Percentiles rank a stretch among this genome's conserved stretches.
These are phyloP conservation scores for Metschnikowia similis DNA, from an alignment of 805 yeast genomes.

Conservation along the genomic window DNA sequence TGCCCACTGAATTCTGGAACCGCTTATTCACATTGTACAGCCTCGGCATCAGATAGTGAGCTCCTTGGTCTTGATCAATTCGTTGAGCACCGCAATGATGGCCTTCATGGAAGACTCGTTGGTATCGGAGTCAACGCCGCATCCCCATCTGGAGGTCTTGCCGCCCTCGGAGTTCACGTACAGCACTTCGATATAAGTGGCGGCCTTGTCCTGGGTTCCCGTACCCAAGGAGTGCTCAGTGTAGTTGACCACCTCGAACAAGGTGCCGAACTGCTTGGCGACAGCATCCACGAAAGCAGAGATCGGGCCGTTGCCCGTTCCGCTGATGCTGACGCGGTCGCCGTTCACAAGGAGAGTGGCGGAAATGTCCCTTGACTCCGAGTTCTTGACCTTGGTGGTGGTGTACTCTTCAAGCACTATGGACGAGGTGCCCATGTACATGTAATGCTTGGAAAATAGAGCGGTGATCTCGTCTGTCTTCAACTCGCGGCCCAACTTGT, in stretches of 20 bases:
- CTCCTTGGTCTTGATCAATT: conserved; percentile 25
- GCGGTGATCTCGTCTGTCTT: conserved; percentile 60
- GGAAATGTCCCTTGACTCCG: conserved; percentile 21
- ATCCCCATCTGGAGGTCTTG: conserved; percentile 38
- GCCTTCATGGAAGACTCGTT: conserved; percentile 38
- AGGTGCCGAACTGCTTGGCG: conserved; percentile 46
- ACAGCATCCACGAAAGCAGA: conserved; percentile 69
- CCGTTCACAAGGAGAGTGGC: conserved; percentile 18
- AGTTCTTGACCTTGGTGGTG: conserved; percentile 18
- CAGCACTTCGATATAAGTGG: conserved; percentile 61
- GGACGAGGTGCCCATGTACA: conserved; percentile 23
- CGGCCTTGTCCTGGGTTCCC: conserved; percentile 70
- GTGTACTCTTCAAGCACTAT: conserved; percentile 22
- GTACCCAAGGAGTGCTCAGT: conserved; percentile 71
- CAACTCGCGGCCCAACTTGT: conserved; percentile 62
- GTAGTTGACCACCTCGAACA: conserved; percentile 61
- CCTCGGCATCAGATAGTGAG: conserved; percentile 13
- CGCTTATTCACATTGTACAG: no score
- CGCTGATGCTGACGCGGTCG: conserved; percentile 37
- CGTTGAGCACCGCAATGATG: conserved; percentile 23
- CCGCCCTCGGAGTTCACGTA: conserved; percentile 31
- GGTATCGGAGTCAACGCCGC: conserved; percentile 42
- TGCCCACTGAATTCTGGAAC: no score
- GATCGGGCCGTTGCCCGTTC: conserved; percentile 76
- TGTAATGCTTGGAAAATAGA: conserved; percentile 54